Evolutionary conservation across 345 rosid genomes (phyloP).

Genomic region (Populus euphratica): DNA sequence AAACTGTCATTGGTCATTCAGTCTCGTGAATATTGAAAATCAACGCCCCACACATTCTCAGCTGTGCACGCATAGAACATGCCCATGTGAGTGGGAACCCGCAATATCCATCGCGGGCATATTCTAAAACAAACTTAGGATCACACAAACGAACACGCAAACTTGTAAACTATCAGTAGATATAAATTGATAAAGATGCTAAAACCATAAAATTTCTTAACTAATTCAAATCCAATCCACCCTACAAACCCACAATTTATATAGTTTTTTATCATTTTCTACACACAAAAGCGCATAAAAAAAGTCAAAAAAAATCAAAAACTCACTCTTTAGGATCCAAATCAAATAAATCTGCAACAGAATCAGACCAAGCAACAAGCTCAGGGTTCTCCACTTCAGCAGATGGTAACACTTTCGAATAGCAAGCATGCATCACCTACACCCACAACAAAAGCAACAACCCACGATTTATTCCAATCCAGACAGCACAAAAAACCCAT

Average conservation of each 20-base stretch:
- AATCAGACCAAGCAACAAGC: constrained; percentile 91
- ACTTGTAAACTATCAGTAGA: not conserved
- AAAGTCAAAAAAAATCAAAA: not conserved
- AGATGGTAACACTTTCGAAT: constrained; percentile 80
- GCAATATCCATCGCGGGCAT: too few species aligned
- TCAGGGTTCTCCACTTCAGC: constrained; percentile 84
- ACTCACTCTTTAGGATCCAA: constrained; percentile 91
- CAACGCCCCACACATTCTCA: too few species aligned
- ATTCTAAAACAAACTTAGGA: too few species aligned
- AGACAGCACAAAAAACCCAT: not conserved
- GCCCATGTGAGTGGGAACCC: too few species aligned
- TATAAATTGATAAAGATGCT: not conserved
- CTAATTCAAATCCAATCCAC: too few species aligned
- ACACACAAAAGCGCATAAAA: too few species aligned
- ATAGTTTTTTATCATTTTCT: too few species aligned
- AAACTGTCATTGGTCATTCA: not conserved
- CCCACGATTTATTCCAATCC: not conserved
- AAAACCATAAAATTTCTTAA: not conserved
- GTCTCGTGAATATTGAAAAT: not conserved
- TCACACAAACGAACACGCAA: too few species aligned
- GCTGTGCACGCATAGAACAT: too few species aligned
- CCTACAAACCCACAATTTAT: too few species aligned
- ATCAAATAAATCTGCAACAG: constrained; percentile 73
- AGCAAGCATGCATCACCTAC: constrained; percentile 87
- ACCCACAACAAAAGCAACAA: not conserved